Base-by-base conservation (phyloP, 2,329 filamentous ascomycete species). In the Akanthomyces dipterigenus region DNA sequence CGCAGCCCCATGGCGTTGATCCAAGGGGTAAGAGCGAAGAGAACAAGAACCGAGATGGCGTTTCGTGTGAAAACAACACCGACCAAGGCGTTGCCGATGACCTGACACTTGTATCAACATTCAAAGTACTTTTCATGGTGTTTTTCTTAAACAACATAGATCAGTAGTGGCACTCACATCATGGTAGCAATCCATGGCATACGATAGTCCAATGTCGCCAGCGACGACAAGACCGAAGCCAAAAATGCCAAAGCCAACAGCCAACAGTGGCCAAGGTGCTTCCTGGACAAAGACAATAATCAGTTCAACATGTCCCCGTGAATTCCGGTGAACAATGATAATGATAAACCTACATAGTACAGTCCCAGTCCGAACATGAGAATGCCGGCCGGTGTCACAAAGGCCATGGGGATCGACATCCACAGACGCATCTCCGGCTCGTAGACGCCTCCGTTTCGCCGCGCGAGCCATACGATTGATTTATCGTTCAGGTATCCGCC, bases 381-480 rank as follows among this genome's bases (percentile, higher is more conserved):
- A 5, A 75, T 40, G 0, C 75, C 74, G 0, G 67, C 71, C 5
- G 70, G 66, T 60, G 71, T 66, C 0, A 69, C 43, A 5, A 76
- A 22, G 0, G 70, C 69, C 2, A 70, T 68, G 2, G 68, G 62
- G 5, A 70, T 51, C 1, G 66, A 53, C 14, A 65, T 63, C 46
- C 67, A 77, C 2, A 78, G 65, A 3, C 76, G 70, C 71, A 77
- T 78, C 58, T 79, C 77, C 0, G 77, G 75, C 62, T 78, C 76
- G 49, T 75, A 77, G n/a, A 75, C 70, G 5, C 75, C 76, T 1
- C 69, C 69, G 9, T 77, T 77, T 3, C 71, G 67, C 22, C 68
- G 68, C 0, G 77, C 67, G 16, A 76, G 68, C 55, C 68, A 70
- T 14, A 76, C 38, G 31, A 77, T 74, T 0, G 70, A 72, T 64